Evolutionary conservation across 257 asterid species (phyloP), one percentile per base, ranked within the genome.

Genomic region (Nicotiana obtusifolia): DNA sequence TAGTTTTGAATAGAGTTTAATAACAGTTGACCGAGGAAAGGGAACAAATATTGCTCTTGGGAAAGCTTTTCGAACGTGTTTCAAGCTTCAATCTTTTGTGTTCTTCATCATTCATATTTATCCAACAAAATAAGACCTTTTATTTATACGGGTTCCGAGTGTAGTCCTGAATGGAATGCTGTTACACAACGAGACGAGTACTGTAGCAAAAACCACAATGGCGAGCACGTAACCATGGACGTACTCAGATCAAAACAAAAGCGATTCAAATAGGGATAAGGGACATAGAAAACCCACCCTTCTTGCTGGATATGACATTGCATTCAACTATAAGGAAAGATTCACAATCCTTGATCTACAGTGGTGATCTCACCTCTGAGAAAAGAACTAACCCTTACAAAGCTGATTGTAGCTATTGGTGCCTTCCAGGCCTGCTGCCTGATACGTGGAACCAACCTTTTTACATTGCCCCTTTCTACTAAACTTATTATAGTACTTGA

Each of bases 391-490:
- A 91, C 84, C 97, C 97, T 2, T 97, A 95, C 82, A 97, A 85
- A 10, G 90, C 97, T 30, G 99, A 95, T 65, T 95, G 99, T 33
- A 95, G 99, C 87, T 98, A 92, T 83, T 95, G 99, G 99, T 95
- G 99, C 71, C 92, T 95, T 54, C 99, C 98, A 28, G 99, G 98
- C 77, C 73, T 95, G 35, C 35, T 31, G 87, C 98, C 99, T 0
- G 99, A 94, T 77, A 95, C 98, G 44, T 94, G 99, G 98, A 95
- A 95, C 88, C 96, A 95, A 49, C 90, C 94, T 5, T 94, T 95
- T 80, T 94, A 89, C 84, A 86, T 93, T 33, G 97, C 88, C 26
- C 84, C 94, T 76, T 89, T 91, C 76, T 92, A 77, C 88, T 91
- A 78, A n/a, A 67, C 86, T 44, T 53, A 30, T n/a, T 71, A 11